These are phyloP conservation scores for Wickerhamomyces strasburgensis DNA, from an alignment of 805 yeast genomes.

Conservation along the genomic window DNA sequence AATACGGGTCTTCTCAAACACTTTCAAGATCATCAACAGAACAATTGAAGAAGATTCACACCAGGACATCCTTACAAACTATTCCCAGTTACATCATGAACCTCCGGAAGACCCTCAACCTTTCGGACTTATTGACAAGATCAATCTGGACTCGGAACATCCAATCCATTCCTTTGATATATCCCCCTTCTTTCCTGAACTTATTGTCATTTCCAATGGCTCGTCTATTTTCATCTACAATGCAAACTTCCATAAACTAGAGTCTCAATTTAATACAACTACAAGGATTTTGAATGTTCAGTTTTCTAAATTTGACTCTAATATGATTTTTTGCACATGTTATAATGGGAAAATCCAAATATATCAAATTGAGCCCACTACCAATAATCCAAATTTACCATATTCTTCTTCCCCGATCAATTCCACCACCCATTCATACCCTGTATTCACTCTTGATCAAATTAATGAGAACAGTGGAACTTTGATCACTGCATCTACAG, in stretches of 20 bases:
- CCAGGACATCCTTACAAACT: slow-evolving; percentile 21
- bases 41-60: slow-evolving; percentile 22
- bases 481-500: slow-evolving; percentile 27
- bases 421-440: slow-evolving; percentile 21
- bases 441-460: slow-evolving; percentile 20
- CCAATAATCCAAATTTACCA: slow-evolving; percentile 10
- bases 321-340: slow-evolving; percentile 44
- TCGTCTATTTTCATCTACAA: slow-evolving; percentile 18
- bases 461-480: slow-evolving; percentile 18
- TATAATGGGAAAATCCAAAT: slow-evolving; percentile 45
- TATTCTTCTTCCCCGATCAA: slow-evolving; percentile 13
- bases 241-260: slow-evolving; percentile 23
- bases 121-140: slow-evolving; percentile 2
- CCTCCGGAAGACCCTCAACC: slow-evolving; percentile 12
- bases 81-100: slow-evolving; percentile 10
- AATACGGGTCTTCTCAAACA: slow-evolving; percentile 17
- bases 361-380: slow-evolving; percentile 35
- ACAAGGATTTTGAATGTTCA: slow-evolving; percentile 35
- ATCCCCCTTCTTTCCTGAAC: slow-evolving; percentile 18
- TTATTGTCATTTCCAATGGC: slow-evolving; percentile 17
- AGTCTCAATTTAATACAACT: slow-evolving; percentile 36
- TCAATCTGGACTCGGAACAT: slow-evolving; percentile 5
- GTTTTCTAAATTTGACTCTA: slow-evolving; percentile 35
- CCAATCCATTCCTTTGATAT: slow-evolving; percentile 16
- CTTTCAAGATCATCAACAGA: slow-evolving; percentile 23